Conservation (phyloP, 2,329 filamentous ascomycete species). For the Rutstroemia sp. region DNA sequence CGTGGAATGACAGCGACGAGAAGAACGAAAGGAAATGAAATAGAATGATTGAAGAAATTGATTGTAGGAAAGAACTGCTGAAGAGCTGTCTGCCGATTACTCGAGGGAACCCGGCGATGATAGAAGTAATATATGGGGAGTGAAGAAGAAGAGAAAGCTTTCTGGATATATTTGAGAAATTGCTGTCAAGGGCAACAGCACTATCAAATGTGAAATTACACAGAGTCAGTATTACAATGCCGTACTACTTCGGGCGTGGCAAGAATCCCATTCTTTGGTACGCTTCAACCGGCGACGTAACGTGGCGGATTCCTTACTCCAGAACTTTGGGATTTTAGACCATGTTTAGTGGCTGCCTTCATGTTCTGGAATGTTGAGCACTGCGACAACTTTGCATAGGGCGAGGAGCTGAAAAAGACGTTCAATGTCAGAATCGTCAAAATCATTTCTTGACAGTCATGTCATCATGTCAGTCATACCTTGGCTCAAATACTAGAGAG, state of each 20-base stretch:
- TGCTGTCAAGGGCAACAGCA: conserved; percentile 24
- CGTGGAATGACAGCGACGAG: conserved; percentile 9
- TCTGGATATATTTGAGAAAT: conserved; percentile 8
- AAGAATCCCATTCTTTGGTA: conserved; percentile 22
- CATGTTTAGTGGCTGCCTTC: not conserved
- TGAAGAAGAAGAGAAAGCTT: not conserved
- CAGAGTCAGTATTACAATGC: conserved; percentile 24
- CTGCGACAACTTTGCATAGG: not conserved
- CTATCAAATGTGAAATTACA: conserved; percentile 22
- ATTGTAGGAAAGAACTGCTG: conserved; percentile 14
- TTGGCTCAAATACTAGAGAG: not conserved
- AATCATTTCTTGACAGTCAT: not conserved
- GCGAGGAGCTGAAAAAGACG: not conserved
- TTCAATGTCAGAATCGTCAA: conserved; percentile 2
- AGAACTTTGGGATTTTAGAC: conserved; percentile 14
- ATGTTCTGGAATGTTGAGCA: conserved; percentile 18
- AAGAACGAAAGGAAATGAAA: not conserved
- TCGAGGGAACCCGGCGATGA: not conserved
- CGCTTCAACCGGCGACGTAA: conserved; percentile 15
- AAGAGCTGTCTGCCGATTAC: conserved; percentile 9
- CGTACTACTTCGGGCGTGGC: conserved; percentile 13
- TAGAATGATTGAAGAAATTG: not conserved
- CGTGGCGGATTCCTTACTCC: conserved; percentile 20
- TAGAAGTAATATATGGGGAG: conserved; percentile 7
- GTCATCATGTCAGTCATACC: not conserved